Percentiles rank a stretch among this genome's conserved stretches.
These are phyloP conservation scores for Rhizoctonia solani DNA, from an alignment of 1,284 basidiomycete genomes.

Conservation along the genomic window DNA sequence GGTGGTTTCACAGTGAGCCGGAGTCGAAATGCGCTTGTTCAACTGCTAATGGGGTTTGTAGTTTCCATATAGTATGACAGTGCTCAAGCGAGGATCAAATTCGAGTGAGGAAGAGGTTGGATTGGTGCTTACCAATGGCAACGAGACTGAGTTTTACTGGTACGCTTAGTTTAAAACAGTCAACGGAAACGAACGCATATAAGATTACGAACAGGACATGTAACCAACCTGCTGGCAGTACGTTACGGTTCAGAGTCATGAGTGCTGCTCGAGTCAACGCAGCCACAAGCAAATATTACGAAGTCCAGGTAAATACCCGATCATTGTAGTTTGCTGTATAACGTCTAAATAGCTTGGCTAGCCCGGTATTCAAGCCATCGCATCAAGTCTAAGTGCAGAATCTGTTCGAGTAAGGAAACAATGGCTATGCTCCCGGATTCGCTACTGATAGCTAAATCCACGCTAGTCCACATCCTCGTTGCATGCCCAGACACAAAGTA, in stretches of 20 bases:
- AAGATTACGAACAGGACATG: background rate
- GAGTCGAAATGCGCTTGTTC: background rate
- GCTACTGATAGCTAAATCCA: no score
- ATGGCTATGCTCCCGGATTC: background rate
- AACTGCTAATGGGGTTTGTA: background rate
- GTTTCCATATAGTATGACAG: constrained; percentile 26
- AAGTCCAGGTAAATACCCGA: background rate
- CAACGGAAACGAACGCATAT: background rate
- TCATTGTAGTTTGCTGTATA: background rate
- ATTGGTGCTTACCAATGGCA: background rate
- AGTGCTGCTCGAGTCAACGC: constrained; percentile 13
- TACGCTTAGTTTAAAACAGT: background rate
- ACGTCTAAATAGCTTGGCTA: background rate
- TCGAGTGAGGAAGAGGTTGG: constrained; percentile 1
- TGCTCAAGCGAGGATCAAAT: constrained; percentile 5
- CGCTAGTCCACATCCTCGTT: no score
- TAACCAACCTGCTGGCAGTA: constrained; percentile 18
- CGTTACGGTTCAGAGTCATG: background rate
- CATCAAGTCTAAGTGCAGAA: constrained; percentile 13
- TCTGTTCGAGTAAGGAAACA: constrained; percentile 4
- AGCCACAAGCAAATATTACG: background rate
- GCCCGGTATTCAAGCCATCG: constrained; percentile 7
- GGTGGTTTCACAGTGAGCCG: constrained; percentile 9
- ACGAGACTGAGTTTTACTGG: constrained; percentile 12
- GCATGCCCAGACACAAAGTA: no score